These are phyloP conservation scores for Rhamnella rubrinervis DNA, from an alignment of 331 rosid genomes.

Conservation along the genomic window DNA sequence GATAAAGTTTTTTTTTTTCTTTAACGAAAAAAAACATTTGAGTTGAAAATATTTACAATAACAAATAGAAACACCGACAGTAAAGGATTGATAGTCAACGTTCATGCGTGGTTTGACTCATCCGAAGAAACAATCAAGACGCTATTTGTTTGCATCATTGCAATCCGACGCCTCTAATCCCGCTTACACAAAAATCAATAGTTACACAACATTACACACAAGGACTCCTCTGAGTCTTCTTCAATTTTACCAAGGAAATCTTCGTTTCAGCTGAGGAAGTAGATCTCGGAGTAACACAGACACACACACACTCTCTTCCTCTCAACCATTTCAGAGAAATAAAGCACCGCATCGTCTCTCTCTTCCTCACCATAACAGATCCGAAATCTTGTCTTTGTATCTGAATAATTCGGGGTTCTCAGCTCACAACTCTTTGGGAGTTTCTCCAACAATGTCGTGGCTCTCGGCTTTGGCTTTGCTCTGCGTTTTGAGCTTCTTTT, in stretches of 20 bases:
- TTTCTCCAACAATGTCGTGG: conserved; percentile 24
- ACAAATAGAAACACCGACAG: not conserved
- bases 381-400: conserved; percentile 11
- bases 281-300: not conserved
- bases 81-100: not conserved
- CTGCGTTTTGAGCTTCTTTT: conserved; percentile 26
- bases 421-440: not conserved
- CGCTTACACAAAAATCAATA: conserved; percentile 1
- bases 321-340: not conserved
- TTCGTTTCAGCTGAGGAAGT: not conserved
- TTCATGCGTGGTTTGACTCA: not conserved
- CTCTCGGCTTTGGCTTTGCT: conserved; percentile 34
- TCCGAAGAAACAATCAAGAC: not conserved
- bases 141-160: not conserved
- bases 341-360: not conserved
- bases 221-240: not conserved
- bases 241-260: not conserved
- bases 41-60: too few relatives aligned
- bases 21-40: too few relatives aligned
- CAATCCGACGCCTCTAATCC: not conserved
- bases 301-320: not conserved
- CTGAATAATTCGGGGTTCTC: conserved; percentile 15
- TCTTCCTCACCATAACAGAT: conserved; percentile 9
- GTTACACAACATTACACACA: not conserved
- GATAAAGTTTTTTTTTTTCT: too few relatives aligned